Base-by-base conservation (phyloP, 2,329 filamentous ascomycete species). In the Myriosclerotinia curreyana region DNA sequence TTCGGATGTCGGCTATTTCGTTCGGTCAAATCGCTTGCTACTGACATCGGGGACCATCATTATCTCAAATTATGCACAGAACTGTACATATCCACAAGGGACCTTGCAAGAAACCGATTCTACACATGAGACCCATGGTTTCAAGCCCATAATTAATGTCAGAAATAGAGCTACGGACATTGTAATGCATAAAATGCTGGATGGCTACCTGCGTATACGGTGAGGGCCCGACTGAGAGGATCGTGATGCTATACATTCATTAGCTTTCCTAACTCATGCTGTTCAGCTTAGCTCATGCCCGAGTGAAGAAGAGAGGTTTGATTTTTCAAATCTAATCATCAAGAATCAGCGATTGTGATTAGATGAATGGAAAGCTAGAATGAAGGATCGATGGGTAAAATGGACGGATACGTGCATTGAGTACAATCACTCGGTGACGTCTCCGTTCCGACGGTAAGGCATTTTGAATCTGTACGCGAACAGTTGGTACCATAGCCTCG, bases 131-230 rank as follows among this genome's bases (percentile, higher is more conserved):
- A 58, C 31, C 7, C 40, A 34, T 58, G 54, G 25, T 28, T 14
- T 25, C 28, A 58, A 22, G 1, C 1, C 14, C 40, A 34, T 51
- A 28, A 34, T 51, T n/a, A 5, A 34, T 6, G 28, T 52, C 17
- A n/a, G 31, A 14, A 34, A 9, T 12, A 34, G 11, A 34, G 20
- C 12, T 25, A 36, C 46, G 7, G 1, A 31, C 11, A n/a, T 48
- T 20, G 17, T 17, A 11, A 46, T 22, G 20, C 25, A 56, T 28
- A 34, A 31, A 31, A 46, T 4, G 8, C 28, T 9, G 28, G 20
- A 58, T 25, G 54, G 54, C 28, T 46, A 17, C 28, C 3, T 58
- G 54, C 42, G 40, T 36, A 48, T 22, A 58, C 54, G 42, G 53
- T 34, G 28, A 58, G 42, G 14, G 15, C 2, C 40, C 20, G 12